Evolutionary conservation across 805 yeast genomes (phyloP).

Genomic region (Pichia kluyveri): DNA sequence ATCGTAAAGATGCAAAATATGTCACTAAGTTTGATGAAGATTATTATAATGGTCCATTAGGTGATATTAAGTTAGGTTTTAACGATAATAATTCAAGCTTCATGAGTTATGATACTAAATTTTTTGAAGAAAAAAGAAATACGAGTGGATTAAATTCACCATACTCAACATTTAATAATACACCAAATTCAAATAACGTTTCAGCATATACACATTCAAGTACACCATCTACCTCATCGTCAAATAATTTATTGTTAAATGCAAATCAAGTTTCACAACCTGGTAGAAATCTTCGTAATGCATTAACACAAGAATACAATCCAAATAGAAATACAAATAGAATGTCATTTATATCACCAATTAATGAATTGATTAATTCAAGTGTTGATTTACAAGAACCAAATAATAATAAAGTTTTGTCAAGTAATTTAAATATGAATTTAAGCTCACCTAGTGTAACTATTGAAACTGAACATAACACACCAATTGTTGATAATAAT

Average conservation of each 20-base stretch:
- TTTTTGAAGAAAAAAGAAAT: conserved; percentile 7
- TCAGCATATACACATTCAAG: conserved; percentile 7
- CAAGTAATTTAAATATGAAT: too few relatives aligned
- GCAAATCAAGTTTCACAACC: conserved; percentile 9
- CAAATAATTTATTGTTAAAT: not conserved
- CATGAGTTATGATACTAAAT: conserved; percentile 10
- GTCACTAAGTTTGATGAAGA: conserved; percentile 7
- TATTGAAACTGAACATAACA: too few relatives aligned
- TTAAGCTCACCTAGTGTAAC: too few relatives aligned
- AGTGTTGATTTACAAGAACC: not conserved
- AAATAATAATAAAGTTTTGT: too few relatives aligned
- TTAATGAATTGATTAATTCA: conserved; percentile 15
- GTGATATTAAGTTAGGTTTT: conserved; percentile 6
- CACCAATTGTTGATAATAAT: too few relatives aligned
- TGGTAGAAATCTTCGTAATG: conserved; percentile 15
- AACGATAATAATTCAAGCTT: conserved; percentile 3
- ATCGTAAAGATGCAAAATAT: conserved; percentile 16
- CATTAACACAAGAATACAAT: conserved; percentile 7
- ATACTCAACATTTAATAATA: too few relatives aligned
- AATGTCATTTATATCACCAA: conserved; percentile 21
- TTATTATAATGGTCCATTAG: conserved; percentile 13
- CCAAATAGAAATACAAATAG: conserved; percentile 12
- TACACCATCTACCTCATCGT: conserved; percentile 3
- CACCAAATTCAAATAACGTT: not conserved
- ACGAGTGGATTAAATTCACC: not conserved